A percentile compares a stretch with the other conserved stretches of the same genome.
phyloP scores from a whole-genome alignment of 108 stramenopile species.

The Mayamaea pseudoterrestris region DNA sequence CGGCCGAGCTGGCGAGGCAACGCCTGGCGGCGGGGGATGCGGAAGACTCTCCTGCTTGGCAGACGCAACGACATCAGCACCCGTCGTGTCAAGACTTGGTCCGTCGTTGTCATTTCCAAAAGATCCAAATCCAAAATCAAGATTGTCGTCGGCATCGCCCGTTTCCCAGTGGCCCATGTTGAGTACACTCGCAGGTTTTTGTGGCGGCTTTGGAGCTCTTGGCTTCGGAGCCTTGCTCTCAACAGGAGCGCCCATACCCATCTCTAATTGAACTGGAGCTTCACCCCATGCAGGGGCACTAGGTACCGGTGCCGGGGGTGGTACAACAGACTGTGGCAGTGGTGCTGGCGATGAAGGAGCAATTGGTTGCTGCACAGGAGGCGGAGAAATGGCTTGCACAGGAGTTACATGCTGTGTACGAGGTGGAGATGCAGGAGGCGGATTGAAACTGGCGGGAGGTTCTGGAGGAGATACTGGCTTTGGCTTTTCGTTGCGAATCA shows the following conservation, averaged over 20 bases:
- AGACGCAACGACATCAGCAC: slow-evolving; percentile 9
- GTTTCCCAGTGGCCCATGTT: slow-evolving; percentile 86
- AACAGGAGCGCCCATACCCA: no score
- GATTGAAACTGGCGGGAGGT: background rate
- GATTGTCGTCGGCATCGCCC: slow-evolving; percentile 40
- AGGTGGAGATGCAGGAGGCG: background rate
- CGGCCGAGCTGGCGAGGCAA: slow-evolving; percentile 72
- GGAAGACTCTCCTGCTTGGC: slow-evolving; percentile 9
- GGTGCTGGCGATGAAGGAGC: background rate
- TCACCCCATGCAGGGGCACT: no score
- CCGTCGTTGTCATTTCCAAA: slow-evolving; percentile 42
- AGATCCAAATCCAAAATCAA: slow-evolving; percentile 82
- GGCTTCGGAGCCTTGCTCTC: background rate
- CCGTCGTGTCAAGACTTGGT: slow-evolving; percentile 2
- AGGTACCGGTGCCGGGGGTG: background rate
- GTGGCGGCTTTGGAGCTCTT: slow-evolving; percentile 1
- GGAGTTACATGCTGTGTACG: background rate
- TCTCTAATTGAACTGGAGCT: no score
- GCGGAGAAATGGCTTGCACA: background rate
- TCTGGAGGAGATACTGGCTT: slow-evolving; percentile 25
- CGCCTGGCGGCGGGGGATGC: slow-evolving; percentile 21
- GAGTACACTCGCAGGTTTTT: slow-evolving; percentile 43
- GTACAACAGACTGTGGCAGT: background rate
- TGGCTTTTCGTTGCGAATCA: slow-evolving; percentile 63
- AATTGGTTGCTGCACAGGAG: background rate